A percentile compares a stretch with the other conserved stretches of the same genome.
These are phyloP conservation scores for Kwoniella shivajii DNA, from an alignment of 1,284 basidiomycete species.

Conservation along the genomic window DNA sequence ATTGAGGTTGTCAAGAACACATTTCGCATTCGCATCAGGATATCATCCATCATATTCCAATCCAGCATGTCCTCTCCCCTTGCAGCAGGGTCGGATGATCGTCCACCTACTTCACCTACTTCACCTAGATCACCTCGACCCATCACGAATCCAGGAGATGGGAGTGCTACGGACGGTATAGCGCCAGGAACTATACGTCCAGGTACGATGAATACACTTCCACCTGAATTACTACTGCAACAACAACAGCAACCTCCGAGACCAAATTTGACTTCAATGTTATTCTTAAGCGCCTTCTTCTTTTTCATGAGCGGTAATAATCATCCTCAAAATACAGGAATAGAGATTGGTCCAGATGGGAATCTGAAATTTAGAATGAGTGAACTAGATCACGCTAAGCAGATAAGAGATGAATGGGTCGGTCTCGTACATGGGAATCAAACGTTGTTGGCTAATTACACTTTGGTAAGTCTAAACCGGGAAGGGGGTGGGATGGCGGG, in stretches of 20 bases:
- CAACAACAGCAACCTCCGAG: conserved; percentile 22
- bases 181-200: conserved; percentile 8
- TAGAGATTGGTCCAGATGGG: conserved; percentile 43
- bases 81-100: neutral
- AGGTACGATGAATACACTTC: conserved; percentile 6
- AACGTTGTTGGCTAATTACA: conserved; percentile 40
- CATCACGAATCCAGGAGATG: neutral
- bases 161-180: neutral
- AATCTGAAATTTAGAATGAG: conserved; percentile 34
- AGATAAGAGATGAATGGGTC: conserved; percentile 35
- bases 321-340: conserved; percentile 16
- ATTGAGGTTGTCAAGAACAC: too few relatives aligned
- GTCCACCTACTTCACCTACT: conserved; percentile 6
- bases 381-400: conserved; percentile 36
- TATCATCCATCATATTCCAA: too few relatives aligned
- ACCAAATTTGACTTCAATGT: conserved; percentile 43
- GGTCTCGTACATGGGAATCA: conserved; percentile 42
- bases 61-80: too few relatives aligned
- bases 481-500: neutral
- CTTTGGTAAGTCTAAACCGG: conserved; percentile 36
- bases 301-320: conserved; percentile 51
- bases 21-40: too few relatives aligned
- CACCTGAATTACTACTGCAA: conserved; percentile 5
- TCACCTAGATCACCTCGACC: conserved; percentile 26
- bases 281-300: conserved; percentile 52